These are phyloP conservation scores for Isatis tinctoria DNA, from an alignment of 345 rosid species.

Conservation along the genomic window DNA sequence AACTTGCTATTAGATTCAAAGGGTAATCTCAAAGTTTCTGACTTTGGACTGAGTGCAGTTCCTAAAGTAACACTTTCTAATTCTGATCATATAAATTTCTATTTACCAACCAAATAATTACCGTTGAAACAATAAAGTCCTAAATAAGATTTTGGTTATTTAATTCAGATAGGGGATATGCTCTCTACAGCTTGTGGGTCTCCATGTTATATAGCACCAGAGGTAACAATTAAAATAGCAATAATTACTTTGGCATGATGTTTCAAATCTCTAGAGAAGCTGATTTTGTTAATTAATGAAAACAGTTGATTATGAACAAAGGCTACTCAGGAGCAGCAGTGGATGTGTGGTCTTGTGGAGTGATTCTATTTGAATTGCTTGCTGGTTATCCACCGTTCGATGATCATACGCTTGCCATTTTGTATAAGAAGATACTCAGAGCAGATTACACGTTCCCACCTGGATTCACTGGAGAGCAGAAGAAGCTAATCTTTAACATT, in stretches of 20 bases:
- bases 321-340: constrained; percentile 86
- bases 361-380: constrained; percentile 78
- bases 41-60: constrained; percentile 77
- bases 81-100: neutral
- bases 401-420: constrained; percentile 59
- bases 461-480: constrained; percentile 57
- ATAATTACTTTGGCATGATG: neutral
- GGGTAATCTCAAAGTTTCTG: constrained; percentile 85
- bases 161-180: constrained; percentile 59
- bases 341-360: constrained; percentile 94
- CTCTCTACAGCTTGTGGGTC: constrained; percentile 93
- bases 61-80: constrained; percentile 43
- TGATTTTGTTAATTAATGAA: constrained; percentile 1
- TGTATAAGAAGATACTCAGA: constrained; percentile 70
- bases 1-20: constrained; percentile 67
- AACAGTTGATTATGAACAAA: constrained; percentile 67
- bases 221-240: constrained; percentile 40
- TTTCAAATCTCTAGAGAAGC: constrained; percentile 4
- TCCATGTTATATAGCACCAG: constrained; percentile 90
- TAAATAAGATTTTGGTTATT: constrained; percentile 4
- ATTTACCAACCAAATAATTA: neutral
- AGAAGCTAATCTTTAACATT: constrained; percentile 59
- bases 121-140: neutral
- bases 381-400: constrained; percentile 76
- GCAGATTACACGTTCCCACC: constrained; percentile 66